Evolutionary conservation across 352 stramenopile genomes (phyloP), one percentile per base, ranked within the genome.

Genomic region (Phytophthora hybrid): DNA sequence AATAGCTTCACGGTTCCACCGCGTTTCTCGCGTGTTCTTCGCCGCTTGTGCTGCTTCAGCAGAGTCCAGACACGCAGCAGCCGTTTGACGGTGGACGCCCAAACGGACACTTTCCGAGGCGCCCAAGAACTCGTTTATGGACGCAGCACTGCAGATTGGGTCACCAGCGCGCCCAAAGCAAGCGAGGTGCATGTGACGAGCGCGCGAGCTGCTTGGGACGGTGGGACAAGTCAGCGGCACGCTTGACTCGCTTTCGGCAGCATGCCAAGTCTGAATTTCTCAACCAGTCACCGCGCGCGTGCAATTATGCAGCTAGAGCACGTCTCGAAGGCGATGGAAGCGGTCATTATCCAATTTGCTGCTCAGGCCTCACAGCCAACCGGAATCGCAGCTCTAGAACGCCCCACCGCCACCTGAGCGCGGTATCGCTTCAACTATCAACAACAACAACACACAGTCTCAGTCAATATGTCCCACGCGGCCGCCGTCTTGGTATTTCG

Each of bases 21-120:
- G 67, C 61, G 53, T 74, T 74, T 74, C 61, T 70, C 32, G 53
- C 41, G 31, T 71, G 60, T 70, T 74, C 67, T 65, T 74, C 67
- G 29, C 7, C 31, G 49, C 51, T 47, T 64, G 29, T 26, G 21
- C 31, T 51, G 51, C 58, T 73, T 63, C 66, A 73, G 59, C 18
- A 19, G 66, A 44, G 41, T 34, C 59, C 46, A 73, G 66, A 73
- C 66, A 73, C 31, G 66, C 66, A 63, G 7, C 46, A 26, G 19
- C n/a, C 55, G 63, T 65, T 71, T 73, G 66, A 73, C 66, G 34
- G n/a, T 16, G 46, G 46, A 16, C 46, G 46, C 46, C 46, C 46
- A 53, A 53, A 23, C 46, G 46, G n/a, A 53, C 46, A n/a, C n/a
- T 53, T 11, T 29, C 10, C 46, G 9, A 53, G 46, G 46, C 46